Conservation (phyloP, 139 green algal species). For the Ettlia oleoabundans region DNA sequence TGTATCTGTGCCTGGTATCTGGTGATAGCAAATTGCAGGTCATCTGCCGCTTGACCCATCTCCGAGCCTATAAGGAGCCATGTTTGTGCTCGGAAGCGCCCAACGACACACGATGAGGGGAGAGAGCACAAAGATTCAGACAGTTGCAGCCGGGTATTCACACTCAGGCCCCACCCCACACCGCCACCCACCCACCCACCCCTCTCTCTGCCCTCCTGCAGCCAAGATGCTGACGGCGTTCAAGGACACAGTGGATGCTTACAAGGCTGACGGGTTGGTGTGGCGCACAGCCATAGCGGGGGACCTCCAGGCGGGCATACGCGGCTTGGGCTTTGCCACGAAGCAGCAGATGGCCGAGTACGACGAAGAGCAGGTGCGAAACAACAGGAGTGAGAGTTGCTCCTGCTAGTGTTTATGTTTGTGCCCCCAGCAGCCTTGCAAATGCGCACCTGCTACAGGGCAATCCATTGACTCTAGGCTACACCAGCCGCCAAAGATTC, state of each 20-base stretch:
- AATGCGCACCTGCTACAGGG: no score
- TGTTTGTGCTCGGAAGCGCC: no score
- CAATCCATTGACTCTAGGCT: background rate
- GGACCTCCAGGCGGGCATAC: background rate
- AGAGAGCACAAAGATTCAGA: no score
- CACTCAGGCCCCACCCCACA: no score
- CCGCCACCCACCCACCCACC: no score
- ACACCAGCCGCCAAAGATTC: background rate
- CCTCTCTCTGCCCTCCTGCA: no score
- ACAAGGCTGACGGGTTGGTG: slow-evolving; percentile 1
- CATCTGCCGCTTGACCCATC: background rate
- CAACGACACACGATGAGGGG: no score
- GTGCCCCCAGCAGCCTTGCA: background rate
- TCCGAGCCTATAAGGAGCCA: no score
- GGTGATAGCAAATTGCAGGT: no score
- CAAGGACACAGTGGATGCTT: slow-evolving; percentile 11
- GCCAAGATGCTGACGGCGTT: slow-evolving; percentile 24
- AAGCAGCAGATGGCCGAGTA: slow-evolving; percentile 13
- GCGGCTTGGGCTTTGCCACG: slow-evolving; percentile 8
- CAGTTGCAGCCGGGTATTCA: no score
- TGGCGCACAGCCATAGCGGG: slow-evolving; percentile 21
- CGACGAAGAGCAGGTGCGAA: background rate
- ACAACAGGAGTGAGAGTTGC: background rate
- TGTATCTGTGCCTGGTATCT: no score
- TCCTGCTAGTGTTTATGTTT: background rate